Conservation (phyloP, 2,329 filamentous ascomycete species). For the Corinectria fuckeliana region DNA sequence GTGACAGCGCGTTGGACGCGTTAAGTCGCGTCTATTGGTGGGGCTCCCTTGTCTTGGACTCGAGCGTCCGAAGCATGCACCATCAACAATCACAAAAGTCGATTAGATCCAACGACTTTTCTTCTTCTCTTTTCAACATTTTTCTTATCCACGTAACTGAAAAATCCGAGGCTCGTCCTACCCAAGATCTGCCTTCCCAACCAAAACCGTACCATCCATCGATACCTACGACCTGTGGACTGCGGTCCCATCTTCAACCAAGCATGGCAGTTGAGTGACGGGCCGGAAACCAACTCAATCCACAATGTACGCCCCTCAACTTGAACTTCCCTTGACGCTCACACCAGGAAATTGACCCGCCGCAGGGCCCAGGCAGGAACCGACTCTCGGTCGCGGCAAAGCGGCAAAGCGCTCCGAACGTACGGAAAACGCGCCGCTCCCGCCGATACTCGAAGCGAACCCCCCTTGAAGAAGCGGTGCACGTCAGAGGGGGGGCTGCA, state of each 20-base stretch:
- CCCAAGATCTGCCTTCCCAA: neutral
- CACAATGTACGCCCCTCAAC: conserved; percentile 4
- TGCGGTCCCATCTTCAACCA: conserved; percentile 11
- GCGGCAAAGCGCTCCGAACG: conserved; percentile 47
- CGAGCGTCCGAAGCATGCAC: neutral
- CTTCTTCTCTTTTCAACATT: no score
- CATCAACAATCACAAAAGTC: neutral
- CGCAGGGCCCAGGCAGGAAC: conserved; percentile 42
- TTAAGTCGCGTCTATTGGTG: conserved; percentile 12
- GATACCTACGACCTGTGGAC: conserved; percentile 7
- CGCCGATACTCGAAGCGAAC: conserved; percentile 36
- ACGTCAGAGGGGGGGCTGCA: neutral
- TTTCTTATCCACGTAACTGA: neutral
- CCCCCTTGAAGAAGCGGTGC: conserved; percentile 37
- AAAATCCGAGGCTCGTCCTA: no score
- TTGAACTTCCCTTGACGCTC: accelerated
- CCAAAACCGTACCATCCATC: neutral
- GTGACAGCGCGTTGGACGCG: conserved; percentile 24
- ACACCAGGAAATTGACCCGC: conserved; percentile 8
- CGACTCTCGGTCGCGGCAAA: conserved; percentile 33
- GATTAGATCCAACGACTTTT: no score
- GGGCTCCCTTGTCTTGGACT: conserved; percentile 3
- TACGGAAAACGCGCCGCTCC: conserved; percentile 46
- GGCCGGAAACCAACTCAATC: neutral
- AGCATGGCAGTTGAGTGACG: conserved; percentile 18